phyloP scores from a whole-genome alignment of 1,284 basidiomycete species.

The Irpex lacteus region DNA sequence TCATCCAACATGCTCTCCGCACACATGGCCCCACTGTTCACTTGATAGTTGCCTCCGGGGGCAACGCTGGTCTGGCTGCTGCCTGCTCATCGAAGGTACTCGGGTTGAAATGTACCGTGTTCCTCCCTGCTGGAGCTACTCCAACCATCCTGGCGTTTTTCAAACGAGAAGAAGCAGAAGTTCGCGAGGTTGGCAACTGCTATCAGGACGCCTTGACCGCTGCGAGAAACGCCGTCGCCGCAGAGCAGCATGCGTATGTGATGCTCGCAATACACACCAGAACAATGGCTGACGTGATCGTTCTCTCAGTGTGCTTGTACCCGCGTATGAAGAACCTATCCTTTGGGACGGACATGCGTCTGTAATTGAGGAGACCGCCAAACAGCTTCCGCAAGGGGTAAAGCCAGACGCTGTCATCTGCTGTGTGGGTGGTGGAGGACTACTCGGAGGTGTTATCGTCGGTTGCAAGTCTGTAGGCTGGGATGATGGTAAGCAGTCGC shows the following conservation, averaged over 20 bases:
- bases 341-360: conserved; percentile 75
- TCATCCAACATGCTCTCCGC: conserved; percentile 49
- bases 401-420: conserved; percentile 74
- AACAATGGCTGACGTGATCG: not conserved
- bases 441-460: conserved; percentile 64
- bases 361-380: conserved; percentile 60
- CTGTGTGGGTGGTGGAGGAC: conserved; percentile 71
- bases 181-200: conserved; percentile 49
- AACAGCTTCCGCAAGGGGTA: conserved; percentile 39
- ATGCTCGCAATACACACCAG: not conserved
- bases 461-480: conserved; percentile 62
- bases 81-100: conserved; percentile 59
- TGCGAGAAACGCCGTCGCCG: conserved; percentile 42
- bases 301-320: conserved; percentile 53
- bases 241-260: conserved; percentile 52
- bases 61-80: conserved; percentile 71
- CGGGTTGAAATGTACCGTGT: conserved; percentile 61
- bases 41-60: conserved; percentile 66
- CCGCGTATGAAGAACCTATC: conserved; percentile 64
- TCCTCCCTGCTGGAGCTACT: conserved; percentile 52
- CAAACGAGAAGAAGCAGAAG: conserved; percentile 49
- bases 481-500: conserved; percentile 52
- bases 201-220: conserved; percentile 55
- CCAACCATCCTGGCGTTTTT: conserved; percentile 48
- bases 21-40: conserved; percentile 51